Evolutionary conservation across 2,329 filamentous ascomycete genomes (phyloP), one percentile per base, ranked within the genome.

Genomic region (Hysterium pulicare): DNA sequence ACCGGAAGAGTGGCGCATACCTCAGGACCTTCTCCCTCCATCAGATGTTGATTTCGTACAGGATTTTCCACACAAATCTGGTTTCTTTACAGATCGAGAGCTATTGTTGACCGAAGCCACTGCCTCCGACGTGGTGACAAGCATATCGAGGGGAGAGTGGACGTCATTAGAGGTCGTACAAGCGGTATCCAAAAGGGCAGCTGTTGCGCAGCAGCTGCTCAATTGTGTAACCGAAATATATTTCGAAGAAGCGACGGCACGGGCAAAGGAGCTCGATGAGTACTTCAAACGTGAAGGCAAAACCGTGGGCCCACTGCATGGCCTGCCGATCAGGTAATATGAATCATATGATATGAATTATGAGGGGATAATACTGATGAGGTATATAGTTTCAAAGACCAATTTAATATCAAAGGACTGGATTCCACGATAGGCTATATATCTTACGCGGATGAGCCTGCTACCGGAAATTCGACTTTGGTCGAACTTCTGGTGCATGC

Each of bases 401-500:
- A 30, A 16, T 30, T 44, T 17, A 32, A 44, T 26, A 39, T 40
- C 20, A 39, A 40, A 10, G 33, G 40, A n/a, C 17, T 41, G 24
- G 17, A 38, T 41, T 17, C 31, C 11, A 41, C 24, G n/a, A 20
- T 36, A 10, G 31, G 40, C 20, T 42, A n/a, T 30, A 15, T 23
- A 11, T 21, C 20, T 8, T 21, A 19, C n/a, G 28, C 28, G 5
- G 23, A 33, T 15, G 19, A 40, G n/a, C 35, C 26, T 9, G 41
- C 72, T 0, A 42, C 55, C 3, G 46, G 59, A 6, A 72, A 77
- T 21, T 57, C 72, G 3, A 56, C 65, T 3, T 61, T 76, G 0
- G 68, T 66, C 1, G 49, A 60, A 7, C 47, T 79, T 1, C 65
- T 81, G 1, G 58, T 69, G 32, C 63, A 56, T 0, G 69, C 72